phyloP scores from a whole-genome alignment of 2,329 filamentous ascomycete species.

The Nemania sp. region DNA sequence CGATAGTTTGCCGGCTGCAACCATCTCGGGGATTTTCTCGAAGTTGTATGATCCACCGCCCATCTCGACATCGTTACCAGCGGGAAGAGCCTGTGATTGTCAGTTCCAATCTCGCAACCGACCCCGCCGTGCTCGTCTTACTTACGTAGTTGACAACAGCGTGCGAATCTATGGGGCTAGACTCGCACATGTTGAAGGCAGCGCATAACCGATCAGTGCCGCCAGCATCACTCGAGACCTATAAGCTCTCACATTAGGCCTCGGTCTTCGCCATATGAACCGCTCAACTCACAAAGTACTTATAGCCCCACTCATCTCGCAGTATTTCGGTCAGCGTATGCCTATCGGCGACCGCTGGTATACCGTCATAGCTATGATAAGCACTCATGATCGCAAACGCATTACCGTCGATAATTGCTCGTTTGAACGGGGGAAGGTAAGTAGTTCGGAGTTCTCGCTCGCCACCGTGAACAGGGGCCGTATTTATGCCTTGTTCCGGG shows the following conservation, averaged over 20 bases:
- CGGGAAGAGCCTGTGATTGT: slow-evolving; percentile 57
- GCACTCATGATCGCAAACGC: slow-evolving; percentile 74
- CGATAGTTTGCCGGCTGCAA: slow-evolving; percentile 64
- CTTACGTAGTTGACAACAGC: slow-evolving; percentile 63
- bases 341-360: slow-evolving; percentile 68
- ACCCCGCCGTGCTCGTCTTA: not conserved
- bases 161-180: slow-evolving; percentile 64
- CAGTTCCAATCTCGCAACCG: slow-evolving; percentile 1
- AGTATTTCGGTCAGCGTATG: slow-evolving; percentile 71
- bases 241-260: slow-evolving; percentile 11
- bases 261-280: slow-evolving; percentile 14
- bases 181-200: slow-evolving; percentile 66
- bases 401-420: slow-evolving; percentile 70
- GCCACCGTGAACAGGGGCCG: slow-evolving; percentile 59
- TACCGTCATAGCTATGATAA: slow-evolving; percentile 75
- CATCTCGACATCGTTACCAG: slow-evolving; percentile 77
- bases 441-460: slow-evolving; percentile 60
- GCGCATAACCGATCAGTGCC: slow-evolving; percentile 70
- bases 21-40: slow-evolving; percentile 66
- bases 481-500: slow-evolving; percentile 75
- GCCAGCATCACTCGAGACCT: slow-evolving; percentile 67
- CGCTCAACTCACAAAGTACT: slow-evolving; percentile 61
- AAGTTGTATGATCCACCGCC: slow-evolving; percentile 75
- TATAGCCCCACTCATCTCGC: slow-evolving; percentile 72
- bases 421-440: slow-evolving; percentile 65